phyloP scores from a whole-genome alignment of 768 basidiomycete species.

The Pleurotus ostreatus region DNA sequence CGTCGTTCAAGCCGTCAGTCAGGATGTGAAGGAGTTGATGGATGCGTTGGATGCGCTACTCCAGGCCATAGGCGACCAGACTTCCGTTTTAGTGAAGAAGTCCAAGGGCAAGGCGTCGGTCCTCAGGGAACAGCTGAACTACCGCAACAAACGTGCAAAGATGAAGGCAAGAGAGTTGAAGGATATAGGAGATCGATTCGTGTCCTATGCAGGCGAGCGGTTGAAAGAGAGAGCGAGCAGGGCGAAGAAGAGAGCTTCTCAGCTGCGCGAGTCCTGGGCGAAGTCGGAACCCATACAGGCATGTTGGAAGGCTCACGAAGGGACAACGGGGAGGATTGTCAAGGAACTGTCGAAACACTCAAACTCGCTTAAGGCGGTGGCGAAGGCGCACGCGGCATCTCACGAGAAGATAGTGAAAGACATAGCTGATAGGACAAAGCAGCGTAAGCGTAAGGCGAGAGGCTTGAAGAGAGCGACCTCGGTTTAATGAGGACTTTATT shows the following conservation, averaged over 20 bases:
- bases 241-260: constrained; percentile 39
- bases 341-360: constrained; percentile 1
- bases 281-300: constrained; percentile 27
- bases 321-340: constrained; percentile 23
- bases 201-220: constrained; percentile 37
- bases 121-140: constrained; percentile 40
- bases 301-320: constrained; percentile 28
- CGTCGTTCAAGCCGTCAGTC: constrained; percentile 38
- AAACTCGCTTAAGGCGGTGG: neutral
- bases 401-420: constrained; percentile 5
- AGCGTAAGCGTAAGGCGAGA: neutral
- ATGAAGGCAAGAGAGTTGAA: constrained; percentile 49
- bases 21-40: constrained; percentile 53
- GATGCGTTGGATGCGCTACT: constrained; percentile 58
- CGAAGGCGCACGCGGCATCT: neutral
- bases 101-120: constrained; percentile 44
- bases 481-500: neutral
- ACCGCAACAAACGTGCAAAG: constrained; percentile 49
- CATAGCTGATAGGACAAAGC: neutral
- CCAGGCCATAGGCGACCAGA: constrained; percentile 46
- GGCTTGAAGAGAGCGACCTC: neutral
- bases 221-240: constrained; percentile 35
- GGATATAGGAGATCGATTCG: constrained; percentile 42
- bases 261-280: constrained; percentile 33
- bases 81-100: constrained; percentile 38